Percentiles rank a stretch among this genome's conserved stretches.
Conservation (phyloP, 1,139 yeast genomes). For the Hemisphaericaspora lyxosophila region DNA sequence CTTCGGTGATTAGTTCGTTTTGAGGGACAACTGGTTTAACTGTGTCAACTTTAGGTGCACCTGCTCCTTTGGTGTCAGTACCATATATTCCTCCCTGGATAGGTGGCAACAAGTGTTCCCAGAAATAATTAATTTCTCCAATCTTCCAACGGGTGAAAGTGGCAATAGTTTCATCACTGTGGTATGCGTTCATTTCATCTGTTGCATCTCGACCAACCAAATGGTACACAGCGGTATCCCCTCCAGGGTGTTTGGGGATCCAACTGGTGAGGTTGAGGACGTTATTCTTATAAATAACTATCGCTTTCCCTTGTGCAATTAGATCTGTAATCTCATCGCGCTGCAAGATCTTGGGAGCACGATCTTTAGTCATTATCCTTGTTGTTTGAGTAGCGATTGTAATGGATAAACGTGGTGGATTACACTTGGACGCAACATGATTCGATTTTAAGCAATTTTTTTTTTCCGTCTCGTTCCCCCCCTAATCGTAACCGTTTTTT, state of each 20-base stretch:
- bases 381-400: neutral
- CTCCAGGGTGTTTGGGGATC: constrained; percentile 83
- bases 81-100: constrained; percentile 79
- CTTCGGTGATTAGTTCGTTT: constrained; percentile 37
- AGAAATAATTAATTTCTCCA: constrained; percentile 59
- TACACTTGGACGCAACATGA: neutral
- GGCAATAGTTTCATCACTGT: constrained; percentile 55
- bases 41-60: constrained; percentile 16
- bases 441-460: neutral
- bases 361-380: neutral
- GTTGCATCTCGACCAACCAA: constrained; percentile 89
- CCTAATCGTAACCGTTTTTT: neutral
- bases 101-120: constrained; percentile 83
- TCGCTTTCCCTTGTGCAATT: constrained; percentile 65
- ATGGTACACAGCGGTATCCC: constrained; percentile 79
- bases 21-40: constrained; percentile 55
- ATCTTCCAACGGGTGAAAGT: constrained; percentile 57
- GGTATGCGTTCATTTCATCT: constrained; percentile 86
- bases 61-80: constrained; percentile 2
- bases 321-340: constrained; percentile 36
- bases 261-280: constrained; percentile 70
- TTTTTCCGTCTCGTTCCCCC: neutral
- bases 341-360: constrained; percentile 9
- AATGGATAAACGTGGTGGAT: neutral
- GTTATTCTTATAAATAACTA: constrained; percentile 61